Conservation (phyloP, 148 eudicot genomes). For the Nyssa sinensis region DNA sequence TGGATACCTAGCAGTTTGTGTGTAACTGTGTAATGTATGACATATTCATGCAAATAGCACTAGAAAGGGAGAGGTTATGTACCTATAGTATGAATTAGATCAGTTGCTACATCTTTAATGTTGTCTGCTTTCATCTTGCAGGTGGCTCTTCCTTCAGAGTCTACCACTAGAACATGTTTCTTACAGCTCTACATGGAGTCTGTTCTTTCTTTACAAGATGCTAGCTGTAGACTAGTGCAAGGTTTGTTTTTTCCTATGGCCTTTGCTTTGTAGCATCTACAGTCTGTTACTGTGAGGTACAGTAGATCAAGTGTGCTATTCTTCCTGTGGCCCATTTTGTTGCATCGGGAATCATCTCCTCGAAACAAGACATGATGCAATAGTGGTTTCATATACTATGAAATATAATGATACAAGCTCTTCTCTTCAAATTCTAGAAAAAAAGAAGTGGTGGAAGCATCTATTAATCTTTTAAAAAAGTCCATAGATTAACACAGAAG, state of each 20-base stretch:
- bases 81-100: not conserved
- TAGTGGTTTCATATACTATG: not conserved
- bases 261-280: not conserved
- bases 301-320: not conserved
- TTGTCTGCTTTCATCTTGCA: constrained; percentile 28
- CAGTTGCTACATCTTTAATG: not conserved
- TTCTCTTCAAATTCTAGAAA: not conserved
- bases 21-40: not conserved
- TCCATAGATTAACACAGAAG: not conserved
- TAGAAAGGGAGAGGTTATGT: not conserved
- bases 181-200: constrained; percentile 88
- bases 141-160: constrained; percentile 94
- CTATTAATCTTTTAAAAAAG: not conserved
- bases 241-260: constrained; percentile 40
- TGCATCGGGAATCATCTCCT: not conserved
- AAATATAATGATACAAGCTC: not conserved
- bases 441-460: not conserved
- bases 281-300: not conserved
- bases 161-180: constrained; percentile 77
- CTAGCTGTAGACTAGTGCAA: constrained; percentile 58
- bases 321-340: not conserved
- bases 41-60: not conserved
- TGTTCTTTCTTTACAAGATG: constrained; percentile 81
- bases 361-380: not conserved
- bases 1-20: not conserved